phyloP scores from a whole-genome alignment of 352 stramenopile genomes.

The Globisporangium uncinulatum region DNA sequence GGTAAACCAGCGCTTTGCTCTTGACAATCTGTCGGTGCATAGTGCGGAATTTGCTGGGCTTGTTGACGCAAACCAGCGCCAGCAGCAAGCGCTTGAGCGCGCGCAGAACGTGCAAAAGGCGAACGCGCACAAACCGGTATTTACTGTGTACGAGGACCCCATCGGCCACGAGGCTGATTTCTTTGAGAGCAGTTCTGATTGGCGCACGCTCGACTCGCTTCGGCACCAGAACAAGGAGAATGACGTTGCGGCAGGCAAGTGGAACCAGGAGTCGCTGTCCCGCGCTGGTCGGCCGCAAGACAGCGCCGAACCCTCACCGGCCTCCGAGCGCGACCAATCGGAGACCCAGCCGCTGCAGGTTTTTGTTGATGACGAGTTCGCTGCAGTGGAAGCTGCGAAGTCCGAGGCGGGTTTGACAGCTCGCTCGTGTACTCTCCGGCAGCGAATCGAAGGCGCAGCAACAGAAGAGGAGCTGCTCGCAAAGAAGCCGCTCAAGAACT shows the following conservation, averaged over 20 bases:
- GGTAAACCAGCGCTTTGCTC: conserved; percentile 46
- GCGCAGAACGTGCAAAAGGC: conserved; percentile 48
- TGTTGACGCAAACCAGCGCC: conserved; percentile 51
- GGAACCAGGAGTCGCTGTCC: conserved; percentile 28
- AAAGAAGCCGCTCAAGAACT: conserved; percentile 78
- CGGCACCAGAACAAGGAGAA: conserved; percentile 83
- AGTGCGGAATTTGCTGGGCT: conserved; percentile 44
- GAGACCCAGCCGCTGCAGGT: conserved; percentile 39
- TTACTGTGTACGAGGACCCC: conserved; percentile 78
- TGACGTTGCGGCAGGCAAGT: conserved; percentile 37
- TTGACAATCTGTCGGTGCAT: conserved; percentile 56
- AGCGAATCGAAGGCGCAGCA: conserved; percentile 58
- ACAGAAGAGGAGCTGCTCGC: conserved; percentile 76
- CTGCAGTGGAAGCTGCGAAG: conserved; percentile 9
- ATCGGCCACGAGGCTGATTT: conserved; percentile 41
- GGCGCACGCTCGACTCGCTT: conserved; percentile 56
- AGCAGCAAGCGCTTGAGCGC: conserved; percentile 53
- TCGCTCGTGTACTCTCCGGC: conserved; percentile 59
- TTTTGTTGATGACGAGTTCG: conserved; percentile 75
- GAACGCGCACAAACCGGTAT: conserved; percentile 80
- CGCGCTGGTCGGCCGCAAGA: background rate
- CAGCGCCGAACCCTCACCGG: background rate
- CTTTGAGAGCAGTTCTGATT: conserved; percentile 56
- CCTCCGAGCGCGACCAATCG: background rate
- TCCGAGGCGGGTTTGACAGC: conserved; percentile 29